Conservation (phyloP, 176 grass and related monocot species). For the Ensete glaucum region DNA sequence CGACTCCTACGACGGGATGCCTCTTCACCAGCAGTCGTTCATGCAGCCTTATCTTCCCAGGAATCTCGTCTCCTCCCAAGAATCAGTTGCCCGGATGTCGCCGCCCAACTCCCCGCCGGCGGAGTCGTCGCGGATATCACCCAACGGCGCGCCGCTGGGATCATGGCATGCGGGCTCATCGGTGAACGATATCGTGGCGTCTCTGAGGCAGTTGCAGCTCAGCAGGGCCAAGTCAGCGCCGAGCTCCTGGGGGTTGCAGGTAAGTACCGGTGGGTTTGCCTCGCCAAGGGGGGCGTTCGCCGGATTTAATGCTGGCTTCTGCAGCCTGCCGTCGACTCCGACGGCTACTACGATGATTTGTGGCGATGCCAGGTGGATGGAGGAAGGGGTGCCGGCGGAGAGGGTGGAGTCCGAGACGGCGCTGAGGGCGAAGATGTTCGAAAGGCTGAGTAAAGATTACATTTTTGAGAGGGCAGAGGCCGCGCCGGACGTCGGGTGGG, state of each 20-base stretch:
- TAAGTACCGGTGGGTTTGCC: neutral
- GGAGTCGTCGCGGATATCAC: neutral
- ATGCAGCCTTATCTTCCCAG: neutral
- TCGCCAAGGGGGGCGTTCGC: neutral
- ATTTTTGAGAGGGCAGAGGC: neutral
- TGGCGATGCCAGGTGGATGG: neutral
- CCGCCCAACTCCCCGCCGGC: neutral
- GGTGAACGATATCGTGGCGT: neutral
- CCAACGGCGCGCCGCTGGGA: neutral
- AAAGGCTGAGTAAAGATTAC: neutral
- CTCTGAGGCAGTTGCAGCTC: slow-evolving; percentile 4
- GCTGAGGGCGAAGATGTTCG: slow-evolving; percentile 9
- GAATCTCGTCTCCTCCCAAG: neutral
- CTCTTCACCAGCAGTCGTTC: neutral
- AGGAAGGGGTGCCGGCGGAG: neutral
- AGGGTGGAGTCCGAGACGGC: neutral
- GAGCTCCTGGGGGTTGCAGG: neutral
- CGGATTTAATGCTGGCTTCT: neutral
- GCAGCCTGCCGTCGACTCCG: neutral
- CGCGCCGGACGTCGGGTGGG: neutral
- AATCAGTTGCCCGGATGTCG: neutral
- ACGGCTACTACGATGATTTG: neutral
- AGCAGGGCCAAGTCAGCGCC: neutral
- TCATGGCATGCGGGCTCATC: neutral
- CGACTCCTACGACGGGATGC: neutral